These are phyloP conservation scores for Oryza meridionalis DNA, from an alignment of 176 grass and related monocot species.

Conservation along the genomic window DNA sequence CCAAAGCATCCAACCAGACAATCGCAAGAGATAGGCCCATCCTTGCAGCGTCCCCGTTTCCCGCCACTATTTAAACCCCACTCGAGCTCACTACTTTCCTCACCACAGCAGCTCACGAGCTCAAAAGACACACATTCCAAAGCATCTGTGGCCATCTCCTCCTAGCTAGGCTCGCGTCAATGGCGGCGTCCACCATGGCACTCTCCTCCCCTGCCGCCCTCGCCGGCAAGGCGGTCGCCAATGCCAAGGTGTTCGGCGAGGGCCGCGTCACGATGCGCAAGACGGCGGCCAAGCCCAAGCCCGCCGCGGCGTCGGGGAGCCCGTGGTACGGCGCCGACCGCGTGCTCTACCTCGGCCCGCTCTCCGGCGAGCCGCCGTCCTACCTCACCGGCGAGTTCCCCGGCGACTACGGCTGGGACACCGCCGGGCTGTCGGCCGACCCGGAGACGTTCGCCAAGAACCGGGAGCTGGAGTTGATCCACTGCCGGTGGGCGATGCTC, in stretches of 20 bases:
- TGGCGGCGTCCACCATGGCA: constrained; percentile 39
- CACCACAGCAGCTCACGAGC: constrained; percentile 2
- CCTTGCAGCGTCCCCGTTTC: constrained; percentile 8
- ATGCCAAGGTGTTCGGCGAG: constrained; percentile 41
- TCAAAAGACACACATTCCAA: neutral
- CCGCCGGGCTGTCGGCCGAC: constrained; percentile 45
- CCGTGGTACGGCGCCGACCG: constrained; percentile 44
- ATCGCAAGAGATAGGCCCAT: constrained; percentile 29
- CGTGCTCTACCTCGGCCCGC: constrained; percentile 51
- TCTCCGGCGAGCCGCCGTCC: constrained; percentile 49
- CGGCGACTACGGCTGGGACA: constrained; percentile 62
- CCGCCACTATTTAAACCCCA: constrained; percentile 43
- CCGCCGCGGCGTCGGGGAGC: constrained; percentile 20
- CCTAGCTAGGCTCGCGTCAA: neutral
- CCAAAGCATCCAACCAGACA: constrained; percentile 27
- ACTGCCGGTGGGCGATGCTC: constrained; percentile 67
- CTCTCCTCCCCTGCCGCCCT: constrained; percentile 34
- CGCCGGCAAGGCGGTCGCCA: constrained; percentile 25
- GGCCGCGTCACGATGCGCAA: constrained; percentile 55
- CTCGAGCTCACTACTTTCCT: neutral
- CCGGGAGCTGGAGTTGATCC: constrained; percentile 61
- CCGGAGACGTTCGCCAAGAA: constrained; percentile 69
- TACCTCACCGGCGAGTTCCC: constrained; percentile 61
- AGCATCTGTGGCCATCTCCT: neutral
- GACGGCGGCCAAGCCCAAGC: constrained; percentile 34